Conservation (phyloP, 331 rosid genomes). For the Rhamnella rubrinervis region DNA sequence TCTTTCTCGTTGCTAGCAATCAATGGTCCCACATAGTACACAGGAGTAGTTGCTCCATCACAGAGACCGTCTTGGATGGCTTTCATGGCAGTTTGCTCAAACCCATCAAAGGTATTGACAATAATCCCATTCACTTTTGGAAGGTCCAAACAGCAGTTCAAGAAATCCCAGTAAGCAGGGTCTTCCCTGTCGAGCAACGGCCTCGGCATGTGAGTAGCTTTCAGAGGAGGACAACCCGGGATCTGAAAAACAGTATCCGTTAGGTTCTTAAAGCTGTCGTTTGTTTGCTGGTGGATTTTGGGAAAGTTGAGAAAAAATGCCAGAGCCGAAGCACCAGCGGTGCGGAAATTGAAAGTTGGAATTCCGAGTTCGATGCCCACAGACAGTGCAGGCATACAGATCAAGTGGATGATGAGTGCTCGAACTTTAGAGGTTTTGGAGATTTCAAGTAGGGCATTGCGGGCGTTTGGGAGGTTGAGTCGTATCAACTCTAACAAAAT, state of each 20-base stretch:
- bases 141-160: slow-evolving; percentile 32
- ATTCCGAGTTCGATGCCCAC: slow-evolving; percentile 20
- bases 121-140: slow-evolving; percentile 40
- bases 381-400: slow-evolving; percentile 25
- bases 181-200: slow-evolving; percentile 35
- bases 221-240: slow-evolving; percentile 39
- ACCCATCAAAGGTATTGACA: slow-evolving; percentile 36
- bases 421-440: slow-evolving; percentile 21
- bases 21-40: slow-evolving; percentile 52
- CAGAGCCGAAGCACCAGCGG: slow-evolving; percentile 23
- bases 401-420: slow-evolving; percentile 48
- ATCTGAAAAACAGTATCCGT: slow-evolving; percentile 14
- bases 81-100: slow-evolving; percentile 32
- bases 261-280: slow-evolving; percentile 39
- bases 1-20: slow-evolving; percentile 15
- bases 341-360: slow-evolving; percentile 34
- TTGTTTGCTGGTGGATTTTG: background rate
- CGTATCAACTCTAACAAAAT: background rate
- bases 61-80: slow-evolving; percentile 35
- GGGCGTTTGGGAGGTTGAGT: slow-evolving; percentile 23
- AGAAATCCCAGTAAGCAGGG: slow-evolving; percentile 34
- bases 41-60: slow-evolving; percentile 12
- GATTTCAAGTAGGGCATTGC: slow-evolving; percentile 20
- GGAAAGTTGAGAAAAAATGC: slow-evolving; percentile 28
- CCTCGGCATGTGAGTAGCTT: slow-evolving; percentile 32